A percentile compares a stretch with the other conserved stretches of the same genome.
Conservation (phyloP, 257 asterid species). For the Solanum pinnatisectum region DNA sequence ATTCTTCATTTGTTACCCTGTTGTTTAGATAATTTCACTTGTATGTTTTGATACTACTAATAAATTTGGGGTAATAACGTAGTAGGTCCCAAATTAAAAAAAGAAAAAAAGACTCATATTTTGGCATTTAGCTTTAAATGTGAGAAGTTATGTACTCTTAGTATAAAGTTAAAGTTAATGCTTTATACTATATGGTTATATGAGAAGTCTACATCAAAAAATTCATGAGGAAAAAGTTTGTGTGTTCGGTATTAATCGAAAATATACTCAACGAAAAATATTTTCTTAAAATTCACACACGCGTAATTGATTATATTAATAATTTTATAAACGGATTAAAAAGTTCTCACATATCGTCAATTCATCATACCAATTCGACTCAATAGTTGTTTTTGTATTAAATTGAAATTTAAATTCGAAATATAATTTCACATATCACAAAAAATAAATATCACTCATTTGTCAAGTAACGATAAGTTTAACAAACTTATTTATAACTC, state of each 20-base stretch:
- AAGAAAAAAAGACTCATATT: not conserved
- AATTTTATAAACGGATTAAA: fast-evolving
- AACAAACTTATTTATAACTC: too few relatives aligned
- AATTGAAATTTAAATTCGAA: too few relatives aligned
- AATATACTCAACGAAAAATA: not conserved
- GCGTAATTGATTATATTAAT: too few relatives aligned
- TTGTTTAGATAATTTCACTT: not conserved
- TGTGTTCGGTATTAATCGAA: not conserved
- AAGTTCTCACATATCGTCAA: not conserved
- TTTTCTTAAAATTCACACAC: fast-evolving
- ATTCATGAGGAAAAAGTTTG: not conserved
- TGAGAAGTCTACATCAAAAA: not conserved
- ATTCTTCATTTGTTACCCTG: not conserved
- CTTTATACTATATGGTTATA: not conserved
- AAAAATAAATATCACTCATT: too few relatives aligned
- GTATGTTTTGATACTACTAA: not conserved
- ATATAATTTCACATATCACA: not conserved
- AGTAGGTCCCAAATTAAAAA: not conserved
- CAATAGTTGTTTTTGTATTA: too few relatives aligned
- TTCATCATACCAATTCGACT: not conserved
- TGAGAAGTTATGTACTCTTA: not conserved
- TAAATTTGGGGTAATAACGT: not conserved
- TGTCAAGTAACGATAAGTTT: not conserved
- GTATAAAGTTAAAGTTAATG: not conserved
- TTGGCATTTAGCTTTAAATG: not conserved